Evolutionary conservation across 2,329 filamentous ascomycete species (phyloP).

Genomic region (Periconia sp.): DNA sequence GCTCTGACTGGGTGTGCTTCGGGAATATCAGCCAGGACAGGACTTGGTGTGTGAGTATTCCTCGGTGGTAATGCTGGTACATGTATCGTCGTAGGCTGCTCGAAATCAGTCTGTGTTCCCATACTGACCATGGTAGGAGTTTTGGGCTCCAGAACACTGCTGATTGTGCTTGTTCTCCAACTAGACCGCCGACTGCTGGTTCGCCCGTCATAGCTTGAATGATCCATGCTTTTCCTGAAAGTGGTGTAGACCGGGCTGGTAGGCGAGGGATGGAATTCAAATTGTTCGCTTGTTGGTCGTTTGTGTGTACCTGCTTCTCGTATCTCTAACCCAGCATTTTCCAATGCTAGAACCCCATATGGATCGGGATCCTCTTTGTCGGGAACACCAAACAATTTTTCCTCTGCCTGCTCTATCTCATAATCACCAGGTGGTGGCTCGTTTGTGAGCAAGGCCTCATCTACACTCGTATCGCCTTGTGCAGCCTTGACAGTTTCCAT

Average conservation of each 20-base stretch:
- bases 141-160: slow-evolving; percentile 59
- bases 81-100: slow-evolving; percentile 26
- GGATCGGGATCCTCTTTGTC: slow-evolving; percentile 83
- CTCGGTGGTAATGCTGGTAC: slow-evolving; percentile 29
- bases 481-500: slow-evolving; percentile 86
- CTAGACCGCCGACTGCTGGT: slow-evolving; percentile 63
- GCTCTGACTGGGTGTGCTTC: slow-evolving; percentile 28
- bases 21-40: slow-evolving; percentile 38
- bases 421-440: slow-evolving; percentile 78
- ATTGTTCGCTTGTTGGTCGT: slow-evolving; percentile 74
- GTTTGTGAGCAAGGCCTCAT: slow-evolving; percentile 66
- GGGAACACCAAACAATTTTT: slow-evolving; percentile 73
- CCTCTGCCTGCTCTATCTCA: slow-evolving; percentile 52
- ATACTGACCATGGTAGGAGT: slow-evolving; percentile 70
- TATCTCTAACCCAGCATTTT: slow-evolving; percentile 86
- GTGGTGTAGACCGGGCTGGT: slow-evolving; percentile 69
- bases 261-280: slow-evolving; percentile 78
- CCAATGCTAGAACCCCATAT: slow-evolving; percentile 86
- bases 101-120: slow-evolving; percentile 62
- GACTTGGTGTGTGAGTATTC: slow-evolving; percentile 22
- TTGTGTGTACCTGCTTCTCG: slow-evolving; percentile 80
- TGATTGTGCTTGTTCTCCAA: slow-evolving; percentile 69
- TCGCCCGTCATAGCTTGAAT: slow-evolving; percentile 55
- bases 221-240: slow-evolving; percentile 68
- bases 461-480: slow-evolving; percentile 77